Base-by-base conservation (phyloP, 768 basidiomycete genomes). In the Lactifluus hygrophoroides region DNA sequence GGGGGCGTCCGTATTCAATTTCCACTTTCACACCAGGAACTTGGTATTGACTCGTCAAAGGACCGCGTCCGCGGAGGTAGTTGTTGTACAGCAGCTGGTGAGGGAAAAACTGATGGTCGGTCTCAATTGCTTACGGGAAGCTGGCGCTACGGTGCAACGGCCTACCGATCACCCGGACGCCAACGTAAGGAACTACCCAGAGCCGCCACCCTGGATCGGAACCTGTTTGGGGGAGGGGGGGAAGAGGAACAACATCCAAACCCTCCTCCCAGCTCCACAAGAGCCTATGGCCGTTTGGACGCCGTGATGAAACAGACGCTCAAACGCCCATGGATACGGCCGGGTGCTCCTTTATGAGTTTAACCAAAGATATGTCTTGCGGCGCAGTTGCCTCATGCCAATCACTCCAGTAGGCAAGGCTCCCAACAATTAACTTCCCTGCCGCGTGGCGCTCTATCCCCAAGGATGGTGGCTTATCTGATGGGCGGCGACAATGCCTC, bases 341-440 rank as follows among this genome's bases (percentile, higher is more conserved):
- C 35, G 45, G 47, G 35, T 11, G 43, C 30, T 56, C 30, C 49
- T 55, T 46, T 43, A 59, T 42, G 51, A 45, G 45, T 40, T n/a
- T 40, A 47, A 32, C 54, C 47, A 28, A 1, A 28, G 19, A 40
- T 14, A 50, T 32, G 48, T 51, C 27, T 45, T 56, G 43, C 59
- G 54, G 59, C 59, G 54, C 59, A 34, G 59, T 25, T 27, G 59
- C 59, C 59, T 60, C 59, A 51, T 60, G 59, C 54, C 48, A 43
- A 46, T 52, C 57, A 46, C 54, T 60, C 59, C 59, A 51, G 42
- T 34, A 46, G 54, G 59, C 23, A 46, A 50, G 47, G 43, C 23
- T 19, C 48, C 47, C 23, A n/a, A 56, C 44, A 56, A 51, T 60
- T 50, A 60, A 50, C 11, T 50, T 21, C 28, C 48, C 42, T 54